A percentile compares a stretch with the other conserved stretches of the same genome.
Evolutionary conservation across 2,329 filamentous ascomycete genomes (phyloP).

Genomic region (Ophiocordyceps australis): DNA sequence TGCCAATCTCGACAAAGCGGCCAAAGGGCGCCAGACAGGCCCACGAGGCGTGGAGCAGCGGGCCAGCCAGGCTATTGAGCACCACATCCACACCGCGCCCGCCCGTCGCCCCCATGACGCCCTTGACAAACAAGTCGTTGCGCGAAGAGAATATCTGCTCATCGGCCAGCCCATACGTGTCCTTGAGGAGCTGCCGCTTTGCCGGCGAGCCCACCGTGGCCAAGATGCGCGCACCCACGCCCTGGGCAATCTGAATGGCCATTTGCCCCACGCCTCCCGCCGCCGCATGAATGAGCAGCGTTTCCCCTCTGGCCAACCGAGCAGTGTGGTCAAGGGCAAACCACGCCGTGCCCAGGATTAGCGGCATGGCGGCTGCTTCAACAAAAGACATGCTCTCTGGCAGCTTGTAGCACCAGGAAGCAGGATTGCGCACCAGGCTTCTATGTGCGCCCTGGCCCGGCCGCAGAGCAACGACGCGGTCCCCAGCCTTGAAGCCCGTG

Average conservation of each 20-base stretch:
- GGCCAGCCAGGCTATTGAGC: slow-evolving; percentile 12
- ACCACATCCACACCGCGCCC: slow-evolving; percentile 13
- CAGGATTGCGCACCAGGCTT: slow-evolving; percentile 10
- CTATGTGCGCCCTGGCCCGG: slow-evolving; percentile 7
- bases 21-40: slow-evolving; percentile 12
- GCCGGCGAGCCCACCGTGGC: slow-evolving; percentile 13
- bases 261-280: slow-evolving; percentile 17
- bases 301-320: slow-evolving; percentile 6
- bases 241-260: slow-evolving; percentile 16
- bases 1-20: slow-evolving; percentile 15
- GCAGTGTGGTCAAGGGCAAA: slow-evolving; percentile 9
- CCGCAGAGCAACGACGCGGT: slow-evolving; percentile 10
- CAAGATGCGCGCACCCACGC: slow-evolving; percentile 16
- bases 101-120: slow-evolving; percentile 8
- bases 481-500: slow-evolving; percentile 9
- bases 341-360: slow-evolving; percentile 10
- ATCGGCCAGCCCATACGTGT: slow-evolving; percentile 10
- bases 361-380: slow-evolving; percentile 9
- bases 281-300: slow-evolving; percentile 18
- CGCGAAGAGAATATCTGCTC: slow-evolving; percentile 15
- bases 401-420: slow-evolving; percentile 10
- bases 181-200: slow-evolving; percentile 10
- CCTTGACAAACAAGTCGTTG: slow-evolving; percentile 10
- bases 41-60: slow-evolving; percentile 12
- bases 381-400: slow-evolving; percentile 8